Evolutionary conservation across 768 basidiomycete genomes (phyloP), one percentile per base, ranked within the genome.

Genomic region (Kwoniella sp.): DNA sequence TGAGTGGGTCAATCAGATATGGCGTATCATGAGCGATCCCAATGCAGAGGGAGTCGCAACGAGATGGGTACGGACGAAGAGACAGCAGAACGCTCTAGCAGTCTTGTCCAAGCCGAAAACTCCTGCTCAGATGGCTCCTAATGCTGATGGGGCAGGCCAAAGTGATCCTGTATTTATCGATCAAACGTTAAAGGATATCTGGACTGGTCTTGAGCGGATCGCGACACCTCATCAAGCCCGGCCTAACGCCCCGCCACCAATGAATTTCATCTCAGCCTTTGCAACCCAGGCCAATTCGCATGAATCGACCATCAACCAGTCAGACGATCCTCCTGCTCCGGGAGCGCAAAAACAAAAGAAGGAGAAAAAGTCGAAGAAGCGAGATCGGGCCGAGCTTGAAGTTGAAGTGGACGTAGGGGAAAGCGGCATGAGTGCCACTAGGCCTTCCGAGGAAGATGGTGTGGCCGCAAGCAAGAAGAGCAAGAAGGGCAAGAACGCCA

Each of bases 361-460:
- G 47, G 97, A 94, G 78, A 92, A 93, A 82, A 95, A 91, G 81
- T 94, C 92, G 51, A 40, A 52, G 36, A 60, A 53, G 25, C 59
- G 51, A 25, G 59, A 60, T 33, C 21, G 47, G 17, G 7, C 40
- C 17, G 10, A 44, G 40, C 40, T 44, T 15, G 40, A 44, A 15
- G 40, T 44, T 9, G 10, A 44, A 19, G 17, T 44, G 4, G 40
- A 44, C 3, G 40, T 3, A 9, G 33, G 13, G 33, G 7, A 13
- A 33, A 13, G 13, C 33, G 7, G 33, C 33, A 33, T 6, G 33
- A 5, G 33, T 33, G 33, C 13, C 33, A 33, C 33, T 33, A 33
- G 33, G 5, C 33, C 13, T 13, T 5, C 33, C 13, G 33, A 33
- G 5, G 33, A 33, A 13, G 13, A 33, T 33, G 33, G 7, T 13